Percentiles rank a stretch among this genome's conserved stretches.
phyloP scores from a whole-genome alignment of 257 asterid genomes.

The Cinchona pubescens region DNA sequence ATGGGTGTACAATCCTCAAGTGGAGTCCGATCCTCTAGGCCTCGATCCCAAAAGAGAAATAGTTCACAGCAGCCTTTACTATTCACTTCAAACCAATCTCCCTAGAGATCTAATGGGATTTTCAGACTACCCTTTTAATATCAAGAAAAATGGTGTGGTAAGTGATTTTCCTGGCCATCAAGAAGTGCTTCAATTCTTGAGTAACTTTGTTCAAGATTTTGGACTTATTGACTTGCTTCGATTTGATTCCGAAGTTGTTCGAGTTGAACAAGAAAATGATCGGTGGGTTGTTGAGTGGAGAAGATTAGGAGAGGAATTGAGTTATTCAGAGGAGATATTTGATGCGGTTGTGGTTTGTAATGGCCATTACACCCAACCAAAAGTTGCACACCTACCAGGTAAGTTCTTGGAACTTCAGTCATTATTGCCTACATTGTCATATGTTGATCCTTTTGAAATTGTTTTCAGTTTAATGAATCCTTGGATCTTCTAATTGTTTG shows the following conservation, averaged over 20 bases:
- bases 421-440: too few relatives aligned
- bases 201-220: conserved; percentile 39
- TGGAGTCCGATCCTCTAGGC: conserved; percentile 50
- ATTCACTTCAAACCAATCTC: conserved; percentile 52
- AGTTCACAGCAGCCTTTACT: conserved; percentile 45
- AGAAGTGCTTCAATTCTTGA: too few relatives aligned
- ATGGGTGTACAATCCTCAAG: too few relatives aligned
- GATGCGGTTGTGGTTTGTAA: too few relatives aligned
- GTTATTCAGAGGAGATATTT: conserved; percentile 28
- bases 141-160: conserved; percentile 17
- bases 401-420: too few relatives aligned
- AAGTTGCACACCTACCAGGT: too few relatives aligned
- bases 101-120: conserved; percentile 57
- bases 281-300: conserved; percentile 49
- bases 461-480: too few relatives aligned
- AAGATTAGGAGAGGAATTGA: neutral
- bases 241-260: conserved; percentile 39
- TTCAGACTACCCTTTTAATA: conserved; percentile 43
- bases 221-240: conserved; percentile 39
- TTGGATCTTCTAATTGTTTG: too few relatives aligned
- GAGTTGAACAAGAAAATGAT: conserved; percentile 33
- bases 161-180: conserved; percentile 44
- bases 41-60: conserved; percentile 45
- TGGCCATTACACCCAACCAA: too few relatives aligned
- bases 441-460: too few relatives aligned